phyloP scores from a whole-genome alignment of 2,329 filamentous ascomycete genomes.

The Daldinia eschscholtzii region DNA sequence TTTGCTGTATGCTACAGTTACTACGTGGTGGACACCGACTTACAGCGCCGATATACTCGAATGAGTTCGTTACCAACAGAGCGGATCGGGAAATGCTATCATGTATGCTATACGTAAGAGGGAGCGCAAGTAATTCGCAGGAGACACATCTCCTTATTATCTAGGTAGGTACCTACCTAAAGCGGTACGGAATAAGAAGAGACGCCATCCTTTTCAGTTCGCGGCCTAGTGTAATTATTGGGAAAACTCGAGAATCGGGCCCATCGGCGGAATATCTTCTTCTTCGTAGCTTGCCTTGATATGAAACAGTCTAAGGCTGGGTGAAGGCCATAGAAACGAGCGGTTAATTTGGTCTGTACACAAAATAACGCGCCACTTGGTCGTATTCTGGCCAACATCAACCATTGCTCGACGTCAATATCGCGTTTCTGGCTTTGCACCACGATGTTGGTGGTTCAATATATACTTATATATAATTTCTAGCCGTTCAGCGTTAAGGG shows the following conservation, averaged over 20 bases:
- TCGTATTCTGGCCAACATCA: slow-evolving; percentile 8
- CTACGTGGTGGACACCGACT: slow-evolving; percentile 27
- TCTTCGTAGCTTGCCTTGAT: slow-evolving; percentile 24
- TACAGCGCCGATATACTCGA: slow-evolving; percentile 24
- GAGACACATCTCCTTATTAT: slow-evolving; percentile 9
- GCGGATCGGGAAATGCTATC: slow-evolving; percentile 30
- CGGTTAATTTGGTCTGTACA: not conserved
- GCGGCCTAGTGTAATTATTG: slow-evolving; percentile 1
- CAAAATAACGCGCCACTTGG: not conserved
- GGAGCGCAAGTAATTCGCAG: slow-evolving; percentile 17
- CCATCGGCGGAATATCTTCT: slow-evolving; percentile 18
- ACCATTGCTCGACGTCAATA: slow-evolving; percentile 3
- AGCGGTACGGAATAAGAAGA: slow-evolving; percentile 26
- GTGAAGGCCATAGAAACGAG: not conserved
- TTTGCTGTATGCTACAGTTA: slow-evolving; percentile 20
- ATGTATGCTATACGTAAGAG: slow-evolving; percentile 16
- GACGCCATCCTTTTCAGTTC: slow-evolving; percentile 25
- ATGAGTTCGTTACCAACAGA: slow-evolving; percentile 38
- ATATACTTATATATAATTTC: slow-evolving; percentile 18
- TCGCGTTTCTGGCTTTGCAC: slow-evolving; percentile 3
- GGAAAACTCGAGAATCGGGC: slow-evolving; percentile 13
- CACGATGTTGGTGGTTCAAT: slow-evolving; percentile 16
- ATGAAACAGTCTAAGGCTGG: slow-evolving; percentile 1
- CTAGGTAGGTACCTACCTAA: slow-evolving; percentile 17
- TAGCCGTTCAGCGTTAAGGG: slow-evolving; percentile 13